These are phyloP conservation scores for Rickenella mellea DNA, from an alignment of 768 basidiomycete genomes.

Conservation along the genomic window DNA sequence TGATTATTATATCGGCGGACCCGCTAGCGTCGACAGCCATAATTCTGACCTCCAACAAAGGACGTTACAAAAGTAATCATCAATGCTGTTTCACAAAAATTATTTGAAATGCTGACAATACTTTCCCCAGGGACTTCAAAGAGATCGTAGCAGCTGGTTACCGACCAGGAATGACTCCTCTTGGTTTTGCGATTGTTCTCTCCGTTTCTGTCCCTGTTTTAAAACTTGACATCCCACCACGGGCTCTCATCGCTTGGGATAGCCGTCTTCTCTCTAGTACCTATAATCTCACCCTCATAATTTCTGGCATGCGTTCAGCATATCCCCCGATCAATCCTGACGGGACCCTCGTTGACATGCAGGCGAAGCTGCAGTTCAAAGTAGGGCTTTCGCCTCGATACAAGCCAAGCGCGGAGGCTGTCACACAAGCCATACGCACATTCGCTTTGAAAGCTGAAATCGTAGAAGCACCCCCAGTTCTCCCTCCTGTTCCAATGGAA, in stretches of 20 bases:
- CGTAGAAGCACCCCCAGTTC: constrained; percentile 1
- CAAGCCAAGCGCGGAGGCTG: constrained; percentile 47
- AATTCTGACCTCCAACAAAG: too few species aligned
- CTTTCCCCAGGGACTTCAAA: constrained; percentile 41
- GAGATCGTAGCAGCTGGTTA: constrained; percentile 49
- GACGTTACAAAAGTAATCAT: background rate
- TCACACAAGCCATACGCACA: constrained; percentile 36
- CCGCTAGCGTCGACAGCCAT: constrained; percentile 20
- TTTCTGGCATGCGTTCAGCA: constrained; percentile 41
- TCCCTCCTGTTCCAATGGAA: constrained; percentile 13
- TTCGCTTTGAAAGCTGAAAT: constrained; percentile 38
- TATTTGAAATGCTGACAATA: too few species aligned
- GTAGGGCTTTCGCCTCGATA: constrained; percentile 52
- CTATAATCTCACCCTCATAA: constrained; percentile 55
- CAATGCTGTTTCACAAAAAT: background rate
- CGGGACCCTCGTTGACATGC: constrained; percentile 29
- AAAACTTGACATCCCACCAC: constrained; percentile 44
- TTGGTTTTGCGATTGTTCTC: constrained; percentile 42
- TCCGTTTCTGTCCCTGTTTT: constrained; percentile 51
- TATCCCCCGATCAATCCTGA: constrained; percentile 44
- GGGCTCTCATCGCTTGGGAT: constrained; percentile 71
- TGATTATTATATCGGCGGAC: constrained; percentile 14
- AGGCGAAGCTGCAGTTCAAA: constrained; percentile 38
- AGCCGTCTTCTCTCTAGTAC: constrained; percentile 45
- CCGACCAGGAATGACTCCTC: constrained; percentile 48